Percentiles rank a stretch among this genome's conserved stretches.
phyloP scores from a whole-genome alignment of 345 rosid genomes.

The Acer negundo region DNA sequence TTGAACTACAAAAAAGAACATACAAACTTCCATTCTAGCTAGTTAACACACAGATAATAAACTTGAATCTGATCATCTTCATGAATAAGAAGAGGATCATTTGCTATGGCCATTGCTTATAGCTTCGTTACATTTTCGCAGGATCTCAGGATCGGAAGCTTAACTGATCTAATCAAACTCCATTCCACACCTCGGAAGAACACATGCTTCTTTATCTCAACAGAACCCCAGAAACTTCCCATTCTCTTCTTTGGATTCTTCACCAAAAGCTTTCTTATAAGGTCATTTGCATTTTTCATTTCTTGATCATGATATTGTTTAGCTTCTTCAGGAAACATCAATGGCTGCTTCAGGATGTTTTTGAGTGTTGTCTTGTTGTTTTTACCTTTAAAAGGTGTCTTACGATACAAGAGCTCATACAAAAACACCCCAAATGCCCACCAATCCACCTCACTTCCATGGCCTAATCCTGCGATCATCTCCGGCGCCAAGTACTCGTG shows the following conservation, averaged over 20 bases:
- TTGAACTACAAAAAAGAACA: no score
- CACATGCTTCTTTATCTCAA: conserved; percentile 70
- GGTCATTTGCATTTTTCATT: conserved; percentile 50
- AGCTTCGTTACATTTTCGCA: background rate
- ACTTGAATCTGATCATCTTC: no score
- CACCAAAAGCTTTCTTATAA: conserved; percentile 51
- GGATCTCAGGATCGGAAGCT: conserved; percentile 37
- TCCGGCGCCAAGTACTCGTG: conserved; percentile 71
- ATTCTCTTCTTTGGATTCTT: conserved; percentile 63
- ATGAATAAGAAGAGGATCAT: background rate
- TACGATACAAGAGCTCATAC: conserved; percentile 56
- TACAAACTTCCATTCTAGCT: no score
- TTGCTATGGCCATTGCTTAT: background rate
- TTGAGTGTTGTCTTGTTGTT: conserved; percentile 53
- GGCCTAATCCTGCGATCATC: conserved; percentile 63
- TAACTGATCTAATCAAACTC: conserved; percentile 51
- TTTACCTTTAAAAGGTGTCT: conserved; percentile 63
- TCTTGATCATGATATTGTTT: background rate
- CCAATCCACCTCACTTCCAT: conserved; percentile 77
- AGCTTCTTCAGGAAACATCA: conserved; percentile 46
- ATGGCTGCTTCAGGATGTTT: conserved; percentile 56
- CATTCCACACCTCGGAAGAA: conserved; percentile 68
- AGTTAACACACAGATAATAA: no score
- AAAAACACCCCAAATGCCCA: conserved; percentile 71
- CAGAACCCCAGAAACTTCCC: conserved; percentile 60